phyloP scores from a whole-genome alignment of 139 green algal species.

The Diplosphaera chodatii region DNA sequence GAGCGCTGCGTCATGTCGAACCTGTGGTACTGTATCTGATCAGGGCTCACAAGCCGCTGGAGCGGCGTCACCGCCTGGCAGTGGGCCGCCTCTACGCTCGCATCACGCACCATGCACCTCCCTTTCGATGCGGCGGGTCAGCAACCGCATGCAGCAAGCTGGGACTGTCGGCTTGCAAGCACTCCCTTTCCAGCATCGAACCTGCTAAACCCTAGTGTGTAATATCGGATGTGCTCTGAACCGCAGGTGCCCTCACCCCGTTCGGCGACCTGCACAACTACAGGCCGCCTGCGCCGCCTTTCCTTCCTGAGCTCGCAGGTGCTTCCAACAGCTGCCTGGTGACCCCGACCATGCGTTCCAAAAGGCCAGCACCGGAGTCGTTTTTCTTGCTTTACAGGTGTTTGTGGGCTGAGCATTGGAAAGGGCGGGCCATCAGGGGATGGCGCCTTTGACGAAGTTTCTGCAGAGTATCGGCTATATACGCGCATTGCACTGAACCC shows the following conservation, averaged over 20 bases:
- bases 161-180: too few species aligned
- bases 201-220: too few species aligned
- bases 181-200: too few species aligned
- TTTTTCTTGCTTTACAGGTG: too few species aligned
- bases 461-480: conserved; percentile 29
- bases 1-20: too few species aligned
- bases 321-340: too few species aligned
- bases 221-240: too few species aligned
- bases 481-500: neutral
- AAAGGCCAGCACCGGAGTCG: too few species aligned
- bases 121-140: conserved; percentile 35
- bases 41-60: conserved; percentile 20
- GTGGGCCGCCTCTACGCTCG: conserved; percentile 64
- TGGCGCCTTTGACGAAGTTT: conserved; percentile 34
- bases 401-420: neutral
- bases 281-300: conserved; percentile 48
- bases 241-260: conserved; percentile 67
- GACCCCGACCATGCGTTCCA: too few species aligned
- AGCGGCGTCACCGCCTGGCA: conserved; percentile 39
- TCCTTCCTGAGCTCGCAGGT: conserved; percentile 24
- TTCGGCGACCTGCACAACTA: conserved; percentile 90
- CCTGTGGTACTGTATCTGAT: too few species aligned
- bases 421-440: conserved; percentile 24
- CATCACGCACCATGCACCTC: conserved; percentile 70
- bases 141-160: too few species aligned